Evolutionary conservation across 202 grass and related monocot species (phyloP), one percentile per base, ranked within the genome.

Genomic region (Saccharum hybrid): DNA sequence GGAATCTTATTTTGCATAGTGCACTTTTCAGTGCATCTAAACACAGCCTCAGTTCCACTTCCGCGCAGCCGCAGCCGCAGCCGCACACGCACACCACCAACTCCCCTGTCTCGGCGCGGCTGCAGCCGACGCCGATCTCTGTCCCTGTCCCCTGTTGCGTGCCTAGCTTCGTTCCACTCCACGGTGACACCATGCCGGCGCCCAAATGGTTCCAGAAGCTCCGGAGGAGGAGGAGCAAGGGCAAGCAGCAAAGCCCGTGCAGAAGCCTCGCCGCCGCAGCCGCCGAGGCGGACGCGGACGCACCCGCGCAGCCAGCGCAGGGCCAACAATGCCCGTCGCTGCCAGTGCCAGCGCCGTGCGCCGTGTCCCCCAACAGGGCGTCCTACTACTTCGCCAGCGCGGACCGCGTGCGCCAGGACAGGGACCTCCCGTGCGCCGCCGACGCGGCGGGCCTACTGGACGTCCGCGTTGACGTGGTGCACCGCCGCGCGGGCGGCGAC

Each of bases 301-400:
- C 51, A 49, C 46, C 14, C 46, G 46, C 46, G 46, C 46, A 4
- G 64, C 8, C 52, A 37, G 15, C 6, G 28, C 59, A 15, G 74
- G 18, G 51, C 51, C 51, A 46, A 33, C 69, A 62, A 10, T 11
- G 77, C 73, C 48, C 39, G 22, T 14, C 60, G 12, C 10, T 28
- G 42, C 33, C 28, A 28, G 28, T 37, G 36, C 49, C 68, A 26
- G 19, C 71, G 65, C 39, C 45, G 45, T 43, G 60, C 22, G 49
- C 62, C 21, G 69, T 81, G 86, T 81, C 79, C 11, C 82, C 86
- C 6, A 98, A 94, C 82, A 95, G 95, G 84, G 72, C 90, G 39
- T 98, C 95, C 59, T 92, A 90, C 82, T 98, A 98, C 88, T 72
- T 91, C 63, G 71, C 89, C 3, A 98, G 43, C 85, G 82, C 60